Base-by-base conservation (phyloP, 106 monocot species). In the Dendrobium officinale region DNA sequence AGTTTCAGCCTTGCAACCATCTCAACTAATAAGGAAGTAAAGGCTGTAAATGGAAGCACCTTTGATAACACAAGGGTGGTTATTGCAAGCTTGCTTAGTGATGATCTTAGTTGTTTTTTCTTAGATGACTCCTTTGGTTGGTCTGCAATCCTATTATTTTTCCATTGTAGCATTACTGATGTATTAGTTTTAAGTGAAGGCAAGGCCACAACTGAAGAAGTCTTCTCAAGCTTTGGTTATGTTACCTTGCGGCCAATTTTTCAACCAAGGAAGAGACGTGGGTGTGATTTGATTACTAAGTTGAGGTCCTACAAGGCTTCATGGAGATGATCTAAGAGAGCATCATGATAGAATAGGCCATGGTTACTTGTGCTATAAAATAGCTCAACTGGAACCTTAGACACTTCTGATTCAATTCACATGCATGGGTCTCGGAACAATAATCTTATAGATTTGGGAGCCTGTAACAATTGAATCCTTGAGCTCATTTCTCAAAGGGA, bases 41-140 rank as follows among this genome's bases (percentile, higher is more conserved):
- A 93, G 2, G 89, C 89, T 22, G 91, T 90, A 68, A 93, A 91
- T 13, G 91, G 91, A 0, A 93, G 86, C 24, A 87, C 93, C 79
- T 93, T 89, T 2, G 93, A 89, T 79, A 93, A 91, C 80, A 89
- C 89, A 4, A 93, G 31, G 31, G 31, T 31, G 31, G 31, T 31
- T 31, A 31, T 31, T 31, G 31, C 31, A 31, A 31, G 31, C 89
- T 85, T 89, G 64, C 90, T 93, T 26, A 88, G 61, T 29, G 88
- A 85, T 16, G 90, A 90, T 78, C 89, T 88, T 59, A 56, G 73
- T 24, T 45, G 56, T 10, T 56, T 86, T 73, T 16, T 31, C 24
- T 47, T 77, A 22, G 22, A 9, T 9, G 64, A 9, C 37, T 82
- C 83, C 49, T 79, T 79, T 29, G 80, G 15, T 29, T 78, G 78